Percentiles rank a stretch among this genome's conserved stretches.
Evolutionary conservation across 2,329 filamentous ascomycete species (phyloP).

Genomic region (Fusarium nisikadoi): DNA sequence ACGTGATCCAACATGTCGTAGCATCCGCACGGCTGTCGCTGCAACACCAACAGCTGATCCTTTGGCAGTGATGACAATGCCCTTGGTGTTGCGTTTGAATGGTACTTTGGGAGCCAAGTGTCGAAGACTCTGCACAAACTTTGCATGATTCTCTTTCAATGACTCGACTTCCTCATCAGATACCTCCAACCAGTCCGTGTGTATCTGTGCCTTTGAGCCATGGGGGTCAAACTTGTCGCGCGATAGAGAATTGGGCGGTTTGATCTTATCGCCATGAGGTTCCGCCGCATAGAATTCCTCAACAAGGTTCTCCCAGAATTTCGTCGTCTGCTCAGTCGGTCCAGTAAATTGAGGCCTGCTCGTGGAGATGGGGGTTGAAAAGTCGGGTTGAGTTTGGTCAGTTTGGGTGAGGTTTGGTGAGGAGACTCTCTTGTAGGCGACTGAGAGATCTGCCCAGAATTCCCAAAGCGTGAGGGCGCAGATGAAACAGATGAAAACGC

Average conservation of each 20-base stretch:
- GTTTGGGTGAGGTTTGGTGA: neutral
- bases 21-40: conserved; percentile 36
- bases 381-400: neutral
- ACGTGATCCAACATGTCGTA: conserved; percentile 34
- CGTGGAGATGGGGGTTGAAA: neutral
- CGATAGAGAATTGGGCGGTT: conserved; percentile 11
- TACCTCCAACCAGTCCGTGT: conserved; percentile 29
- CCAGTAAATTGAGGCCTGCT: conserved; percentile 15
- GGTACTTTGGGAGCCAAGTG: conserved; percentile 28
- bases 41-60: conserved; percentile 33
- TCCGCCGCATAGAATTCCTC: conserved; percentile 19
- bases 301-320: conserved; percentile 30
- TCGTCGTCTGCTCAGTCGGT: conserved; percentile 19
- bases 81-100: conserved; percentile 16
- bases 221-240: conserved; percentile 34
- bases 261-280: conserved; percentile 24
- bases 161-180: conserved; percentile 21
- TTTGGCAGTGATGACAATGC: conserved; percentile 37
- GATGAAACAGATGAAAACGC: conserved; percentile 21
- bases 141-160: conserved; percentile 24
- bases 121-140: conserved; percentile 19
- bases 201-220: neutral
- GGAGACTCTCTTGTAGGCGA: conserved; percentile 20
- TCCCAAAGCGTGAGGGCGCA: conserved; percentile 33
- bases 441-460: conserved; percentile 27